Evolutionary conservation across 2,329 filamentous ascomycete species (phyloP).

Genomic region (Microdochium bolleyi): DNA sequence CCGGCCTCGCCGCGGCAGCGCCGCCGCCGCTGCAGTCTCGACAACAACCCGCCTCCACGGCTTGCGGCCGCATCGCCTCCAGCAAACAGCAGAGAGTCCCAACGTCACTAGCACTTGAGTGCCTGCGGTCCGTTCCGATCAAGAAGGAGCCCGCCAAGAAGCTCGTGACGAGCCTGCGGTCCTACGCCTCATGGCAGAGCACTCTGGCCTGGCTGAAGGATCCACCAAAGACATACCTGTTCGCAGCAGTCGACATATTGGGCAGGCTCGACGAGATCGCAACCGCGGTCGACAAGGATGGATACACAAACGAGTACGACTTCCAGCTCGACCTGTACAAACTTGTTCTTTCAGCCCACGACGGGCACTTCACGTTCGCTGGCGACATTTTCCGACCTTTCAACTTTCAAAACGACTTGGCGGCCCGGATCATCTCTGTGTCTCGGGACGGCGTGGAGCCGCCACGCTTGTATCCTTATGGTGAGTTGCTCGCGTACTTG

Average conservation of each 20-base stretch:
- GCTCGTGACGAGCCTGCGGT: constrained; percentile 27
- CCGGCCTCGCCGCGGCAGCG: not conserved
- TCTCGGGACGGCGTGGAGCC: constrained; percentile 50
- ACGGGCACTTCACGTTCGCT: constrained; percentile 54
- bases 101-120: constrained; percentile 26
- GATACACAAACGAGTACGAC: constrained; percentile 43
- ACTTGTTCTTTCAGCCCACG: constrained; percentile 47
- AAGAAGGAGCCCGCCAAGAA: constrained; percentile 22
- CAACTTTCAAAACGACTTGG: constrained; percentile 27
- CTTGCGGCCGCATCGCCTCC: not conserved
- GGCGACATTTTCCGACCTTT: constrained; percentile 47
- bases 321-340: constrained; percentile 47
- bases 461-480: constrained; percentile 47
- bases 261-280: constrained; percentile 35
- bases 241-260: constrained; percentile 39
- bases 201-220: constrained; percentile 38
- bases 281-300: constrained; percentile 27
- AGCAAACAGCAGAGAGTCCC: constrained; percentile 12
- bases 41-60: not conserved
- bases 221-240: constrained; percentile 41
- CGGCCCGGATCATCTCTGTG: constrained; percentile 43
- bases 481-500: constrained; percentile 16
- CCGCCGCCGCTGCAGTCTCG: not conserved
- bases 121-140: constrained; percentile 29
- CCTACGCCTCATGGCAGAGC: constrained; percentile 39